Evolutionary conservation across 2,329 filamentous ascomycete genomes (phyloP).

Genomic region (Neofusicoccum umdonicola): DNA sequence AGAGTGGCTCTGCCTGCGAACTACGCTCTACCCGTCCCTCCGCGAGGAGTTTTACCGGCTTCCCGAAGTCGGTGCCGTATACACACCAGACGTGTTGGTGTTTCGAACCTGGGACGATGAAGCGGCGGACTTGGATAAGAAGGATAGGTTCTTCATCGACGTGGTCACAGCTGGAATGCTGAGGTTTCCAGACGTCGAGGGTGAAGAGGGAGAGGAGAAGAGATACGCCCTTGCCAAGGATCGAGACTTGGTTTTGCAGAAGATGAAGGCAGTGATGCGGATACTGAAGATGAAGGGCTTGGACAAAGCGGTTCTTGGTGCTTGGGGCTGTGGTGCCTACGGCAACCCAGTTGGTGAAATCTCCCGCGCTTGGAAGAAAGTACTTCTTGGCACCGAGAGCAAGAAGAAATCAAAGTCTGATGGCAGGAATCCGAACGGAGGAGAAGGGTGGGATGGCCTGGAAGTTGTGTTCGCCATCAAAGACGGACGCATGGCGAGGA

Average conservation of each 20-base stretch:
- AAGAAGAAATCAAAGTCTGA: constrained; percentile 22
- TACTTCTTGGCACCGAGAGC: constrained; percentile 32
- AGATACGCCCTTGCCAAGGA: constrained; percentile 49
- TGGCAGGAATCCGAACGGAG: constrained; percentile 17
- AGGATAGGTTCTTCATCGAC: constrained; percentile 59
- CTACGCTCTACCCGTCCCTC: constrained; percentile 59
- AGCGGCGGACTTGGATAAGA: constrained; percentile 39
- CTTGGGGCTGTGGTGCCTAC: constrained; percentile 65
- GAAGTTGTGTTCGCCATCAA: constrained; percentile 61
- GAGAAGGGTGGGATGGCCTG: constrained; percentile 44
- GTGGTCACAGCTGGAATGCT: constrained; percentile 59
- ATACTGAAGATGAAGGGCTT: constrained; percentile 49
- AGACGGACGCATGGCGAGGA: constrained; percentile 50
- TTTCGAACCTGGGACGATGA: constrained; percentile 47
- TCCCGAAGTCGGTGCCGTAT: constrained; percentile 57
- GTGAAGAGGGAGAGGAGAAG: constrained; percentile 31
- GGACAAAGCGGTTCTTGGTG: constrained; percentile 56
- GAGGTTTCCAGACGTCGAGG: constrained; percentile 53
- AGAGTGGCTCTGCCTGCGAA: constrained; percentile 61
- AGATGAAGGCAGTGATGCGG: constrained; percentile 59
- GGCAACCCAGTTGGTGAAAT: constrained; percentile 61
- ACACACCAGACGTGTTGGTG: constrained; percentile 59
- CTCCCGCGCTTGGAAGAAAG: constrained; percentile 54
- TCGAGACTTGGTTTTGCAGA: constrained; percentile 50
- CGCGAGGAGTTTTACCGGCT: constrained; percentile 59